These are phyloP conservation scores for Citrus maxima DNA, from an alignment of 345 rosid species.

Conservation along the genomic window DNA sequence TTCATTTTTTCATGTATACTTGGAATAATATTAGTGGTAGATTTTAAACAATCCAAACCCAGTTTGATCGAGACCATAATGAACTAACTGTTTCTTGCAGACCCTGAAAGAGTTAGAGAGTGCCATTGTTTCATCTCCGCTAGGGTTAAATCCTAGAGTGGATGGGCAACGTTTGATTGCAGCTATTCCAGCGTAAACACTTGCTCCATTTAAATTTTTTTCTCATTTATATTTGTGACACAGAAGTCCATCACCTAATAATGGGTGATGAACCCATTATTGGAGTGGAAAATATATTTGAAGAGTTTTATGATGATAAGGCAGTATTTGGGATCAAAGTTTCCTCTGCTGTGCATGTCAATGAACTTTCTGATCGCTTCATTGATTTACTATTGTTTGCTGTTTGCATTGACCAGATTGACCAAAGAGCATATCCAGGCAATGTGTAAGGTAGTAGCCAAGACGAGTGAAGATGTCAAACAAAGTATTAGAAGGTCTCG, in stretches of 20 bases:
- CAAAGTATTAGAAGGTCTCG: conserved; percentile 92
- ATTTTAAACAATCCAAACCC: background rate
- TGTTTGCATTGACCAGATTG: conserved; percentile 48
- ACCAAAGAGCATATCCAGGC: conserved; percentile 97
- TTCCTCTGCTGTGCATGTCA: background rate
- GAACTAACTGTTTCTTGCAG: conserved; percentile 36
- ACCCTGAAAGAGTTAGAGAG: conserved; percentile 73
- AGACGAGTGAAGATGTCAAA: conserved; percentile 85
- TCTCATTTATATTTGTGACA: background rate
- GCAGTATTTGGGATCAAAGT: background rate
- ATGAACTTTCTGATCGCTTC: conserved; percentile 3
- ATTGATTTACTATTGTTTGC: conserved; percentile 6
- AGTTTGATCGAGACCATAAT: background rate
- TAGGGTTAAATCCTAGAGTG: conserved; percentile 79
- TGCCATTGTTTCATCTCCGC: conserved; percentile 82
- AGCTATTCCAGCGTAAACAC: conserved; percentile 73
- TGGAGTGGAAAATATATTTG: background rate
- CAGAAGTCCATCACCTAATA: background rate
- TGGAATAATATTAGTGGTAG: background rate
- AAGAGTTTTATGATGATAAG: background rate
- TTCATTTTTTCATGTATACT: background rate
- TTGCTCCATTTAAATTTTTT: background rate
- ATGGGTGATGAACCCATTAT: background rate
- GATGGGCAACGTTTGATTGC: conserved; percentile 87
- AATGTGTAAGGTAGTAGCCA: conserved; percentile 81